Evolutionary conservation across 352 stramenopile genomes (phyloP).

Genomic region (Phytopythium cucurbitacearum): DNA sequence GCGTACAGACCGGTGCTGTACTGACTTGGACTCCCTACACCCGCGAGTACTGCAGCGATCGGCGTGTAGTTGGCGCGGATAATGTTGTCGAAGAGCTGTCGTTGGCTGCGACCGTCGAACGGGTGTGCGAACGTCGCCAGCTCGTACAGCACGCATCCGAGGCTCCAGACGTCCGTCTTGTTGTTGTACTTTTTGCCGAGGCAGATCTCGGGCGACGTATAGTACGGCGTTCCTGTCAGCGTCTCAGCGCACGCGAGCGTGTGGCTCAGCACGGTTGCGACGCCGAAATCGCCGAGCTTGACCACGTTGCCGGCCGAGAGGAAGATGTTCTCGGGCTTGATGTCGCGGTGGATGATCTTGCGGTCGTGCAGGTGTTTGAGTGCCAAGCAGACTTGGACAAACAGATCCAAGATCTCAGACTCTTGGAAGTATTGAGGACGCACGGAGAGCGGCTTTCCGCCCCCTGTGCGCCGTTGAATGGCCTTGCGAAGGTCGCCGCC

Average conservation of each 20-base stretch:
- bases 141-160: constrained; percentile 93
- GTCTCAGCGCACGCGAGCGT: constrained; percentile 71
- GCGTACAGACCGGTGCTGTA: constrained; percentile 25
- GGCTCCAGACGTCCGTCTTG: constrained; percentile 93
- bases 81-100: constrained; percentile 78
- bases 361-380: constrained; percentile 79
- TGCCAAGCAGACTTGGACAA: constrained; percentile 70
- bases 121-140: constrained; percentile 84
- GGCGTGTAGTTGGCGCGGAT: constrained; percentile 23
- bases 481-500: constrained; percentile 65
- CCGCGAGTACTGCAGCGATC: constrained; percentile 8
- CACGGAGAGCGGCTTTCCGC: background rate
- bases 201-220: constrained; percentile 94
- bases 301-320: constrained; percentile 56
- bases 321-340: constrained; percentile 89
- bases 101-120: constrained; percentile 84
- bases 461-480: constrained; percentile 26
- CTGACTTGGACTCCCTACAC: background rate
- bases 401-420: constrained; percentile 42
- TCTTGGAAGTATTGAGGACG: constrained; percentile 22
- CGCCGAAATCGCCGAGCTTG: constrained; percentile 78
- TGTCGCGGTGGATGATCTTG: constrained; percentile 85
- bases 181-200: constrained; percentile 90
- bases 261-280: constrained; percentile 68
- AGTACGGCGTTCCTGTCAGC: constrained; percentile 85